phyloP scores from a whole-genome alignment of 345 rosid species.

The Kandelia obovata region DNA sequence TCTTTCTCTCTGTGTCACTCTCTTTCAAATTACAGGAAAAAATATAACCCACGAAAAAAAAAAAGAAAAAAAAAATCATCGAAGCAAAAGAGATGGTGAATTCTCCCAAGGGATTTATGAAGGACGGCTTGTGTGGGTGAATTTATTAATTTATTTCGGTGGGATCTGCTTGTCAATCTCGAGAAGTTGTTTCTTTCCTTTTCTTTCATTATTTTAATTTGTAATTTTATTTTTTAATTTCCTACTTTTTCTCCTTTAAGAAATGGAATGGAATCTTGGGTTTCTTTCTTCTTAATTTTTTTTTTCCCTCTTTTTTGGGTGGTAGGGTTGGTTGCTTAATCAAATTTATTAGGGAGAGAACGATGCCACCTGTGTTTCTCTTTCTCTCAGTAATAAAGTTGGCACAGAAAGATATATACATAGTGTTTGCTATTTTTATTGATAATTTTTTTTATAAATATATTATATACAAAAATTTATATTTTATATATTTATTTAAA shows the following conservation, averaged over 20 bases:
- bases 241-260: constrained; percentile 16
- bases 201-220: constrained; percentile 1
- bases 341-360: constrained; percentile 8
- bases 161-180: constrained; percentile 77
- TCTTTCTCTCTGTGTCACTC: constrained; percentile 1
- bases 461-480: not conserved
- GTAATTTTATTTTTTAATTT: not conserved
- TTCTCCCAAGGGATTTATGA: constrained; percentile 54
- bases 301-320: not conserved
- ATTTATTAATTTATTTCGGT: constrained; percentile 40
- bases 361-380: not conserved
- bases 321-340: constrained; percentile 22
- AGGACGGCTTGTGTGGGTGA: constrained; percentile 35
- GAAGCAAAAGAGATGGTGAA: constrained; percentile 34
- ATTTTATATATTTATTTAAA: not conserved
- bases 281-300: constrained; percentile 16
- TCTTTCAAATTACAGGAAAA: constrained; percentile 28
- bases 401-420: constrained; percentile 52
- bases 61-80: constrained; percentile 2
- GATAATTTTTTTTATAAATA: too few relatives aligned
- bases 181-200: constrained; percentile 40
- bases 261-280: constrained; percentile 31
- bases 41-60: constrained; percentile 8
- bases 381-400: not conserved
- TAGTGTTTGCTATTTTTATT: too few relatives aligned